phyloP scores from a whole-genome alignment of 1,284 basidiomycete genomes.

The Limonomyces culmigenus region DNA sequence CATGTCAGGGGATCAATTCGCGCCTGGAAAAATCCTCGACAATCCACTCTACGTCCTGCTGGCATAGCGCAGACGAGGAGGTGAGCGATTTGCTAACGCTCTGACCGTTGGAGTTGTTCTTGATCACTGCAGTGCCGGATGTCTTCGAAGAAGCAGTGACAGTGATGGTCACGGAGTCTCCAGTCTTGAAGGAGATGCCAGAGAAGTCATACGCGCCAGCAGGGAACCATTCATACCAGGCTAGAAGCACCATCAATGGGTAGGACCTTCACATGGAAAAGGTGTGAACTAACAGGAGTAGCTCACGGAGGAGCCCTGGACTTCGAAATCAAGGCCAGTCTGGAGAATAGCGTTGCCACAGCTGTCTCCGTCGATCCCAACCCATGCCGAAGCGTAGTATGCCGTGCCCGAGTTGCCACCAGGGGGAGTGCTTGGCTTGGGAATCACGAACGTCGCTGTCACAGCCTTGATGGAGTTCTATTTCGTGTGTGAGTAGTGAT shows the following conservation, averaged over 20 bases:
- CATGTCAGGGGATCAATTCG: no score
- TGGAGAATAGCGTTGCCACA: constrained; percentile 11
- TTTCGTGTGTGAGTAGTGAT: not conserved
- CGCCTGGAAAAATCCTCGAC: constrained; percentile 19
- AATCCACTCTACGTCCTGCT: constrained; percentile 18
- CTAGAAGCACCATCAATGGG: constrained; percentile 6
- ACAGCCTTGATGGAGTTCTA: constrained; percentile 14
- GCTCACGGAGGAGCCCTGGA: constrained; percentile 9
- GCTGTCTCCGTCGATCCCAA: constrained; percentile 13
- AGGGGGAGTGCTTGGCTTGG: constrained; percentile 11
- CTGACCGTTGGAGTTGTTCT: constrained; percentile 14
- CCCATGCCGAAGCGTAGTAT: constrained; percentile 15
- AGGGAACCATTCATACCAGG: constrained; percentile 23
- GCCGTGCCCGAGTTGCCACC: constrained; percentile 9
- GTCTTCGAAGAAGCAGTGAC: constrained; percentile 13
- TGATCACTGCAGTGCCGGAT: constrained; percentile 14
- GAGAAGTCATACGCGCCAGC: constrained; percentile 17
- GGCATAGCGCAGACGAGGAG: constrained; percentile 15
- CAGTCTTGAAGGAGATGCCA: constrained; percentile 14
- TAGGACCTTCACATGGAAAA: not conserved
- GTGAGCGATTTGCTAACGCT: constrained; percentile 13
- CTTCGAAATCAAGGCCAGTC: constrained; percentile 14
- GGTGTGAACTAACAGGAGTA: constrained; percentile 10
- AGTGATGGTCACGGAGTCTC: constrained; percentile 15
- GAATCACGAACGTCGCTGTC: constrained; percentile 16